Percentiles rank a stretch among this genome's conserved stretches.
Evolutionary conservation across 2,329 filamentous ascomycete genomes (phyloP).

Genomic region (Diplodia seriata): DNA sequence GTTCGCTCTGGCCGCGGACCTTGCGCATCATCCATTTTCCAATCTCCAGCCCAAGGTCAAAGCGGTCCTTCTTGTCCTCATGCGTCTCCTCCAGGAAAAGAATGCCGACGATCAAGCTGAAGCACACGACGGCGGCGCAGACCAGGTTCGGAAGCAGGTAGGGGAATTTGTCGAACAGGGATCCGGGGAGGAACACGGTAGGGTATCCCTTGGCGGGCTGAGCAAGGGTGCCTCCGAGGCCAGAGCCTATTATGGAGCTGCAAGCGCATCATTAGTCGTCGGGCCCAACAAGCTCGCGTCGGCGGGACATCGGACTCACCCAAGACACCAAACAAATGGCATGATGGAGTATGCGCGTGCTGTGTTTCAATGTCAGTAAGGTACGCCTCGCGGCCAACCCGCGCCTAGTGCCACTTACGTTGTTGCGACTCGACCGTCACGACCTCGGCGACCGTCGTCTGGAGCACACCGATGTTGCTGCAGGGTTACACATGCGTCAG

Average conservation of each 20-base stretch:
- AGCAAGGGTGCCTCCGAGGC: slow-evolving; percentile 88
- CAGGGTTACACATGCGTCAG: slow-evolving; percentile 40
- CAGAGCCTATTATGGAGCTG: slow-evolving; percentile 89
- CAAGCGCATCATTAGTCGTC: slow-evolving; percentile 39
- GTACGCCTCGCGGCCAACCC: slow-evolving; percentile 31
- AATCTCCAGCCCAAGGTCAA: slow-evolving; percentile 77
- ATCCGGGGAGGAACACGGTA: slow-evolving; percentile 70
- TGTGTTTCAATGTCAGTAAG: slow-evolving; percentile 58
- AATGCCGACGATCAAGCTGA: slow-evolving; percentile 78
- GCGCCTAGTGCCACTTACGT: slow-evolving; percentile 61
- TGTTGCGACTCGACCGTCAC: slow-evolving; percentile 94
- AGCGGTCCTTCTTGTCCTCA: slow-evolving; percentile 75
- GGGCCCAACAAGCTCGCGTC: slow-evolving; percentile 24
- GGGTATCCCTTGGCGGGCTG: slow-evolving; percentile 86
- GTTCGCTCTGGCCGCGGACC: slow-evolving; percentile 39
- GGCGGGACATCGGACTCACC: slow-evolving; percentile 58
- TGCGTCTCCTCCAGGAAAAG: slow-evolving; percentile 96
- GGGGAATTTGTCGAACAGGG: slow-evolving; percentile 84
- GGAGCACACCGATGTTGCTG: slow-evolving; percentile 91
- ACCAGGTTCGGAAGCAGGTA: slow-evolving; percentile 94
- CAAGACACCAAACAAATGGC: slow-evolving; percentile 97
- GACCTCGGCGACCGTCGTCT: slow-evolving; percentile 93
- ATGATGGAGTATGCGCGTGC: slow-evolving; percentile 90
- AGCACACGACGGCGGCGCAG: slow-evolving; percentile 77
- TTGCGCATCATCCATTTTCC: slow-evolving; percentile 70